A percentile compares a stretch with the other conserved stretches of the same genome.
These are phyloP conservation scores for Aspergillus mulundensis DNA, from an alignment of 495 filamentous ascomycete species.

Conservation along the genomic window DNA sequence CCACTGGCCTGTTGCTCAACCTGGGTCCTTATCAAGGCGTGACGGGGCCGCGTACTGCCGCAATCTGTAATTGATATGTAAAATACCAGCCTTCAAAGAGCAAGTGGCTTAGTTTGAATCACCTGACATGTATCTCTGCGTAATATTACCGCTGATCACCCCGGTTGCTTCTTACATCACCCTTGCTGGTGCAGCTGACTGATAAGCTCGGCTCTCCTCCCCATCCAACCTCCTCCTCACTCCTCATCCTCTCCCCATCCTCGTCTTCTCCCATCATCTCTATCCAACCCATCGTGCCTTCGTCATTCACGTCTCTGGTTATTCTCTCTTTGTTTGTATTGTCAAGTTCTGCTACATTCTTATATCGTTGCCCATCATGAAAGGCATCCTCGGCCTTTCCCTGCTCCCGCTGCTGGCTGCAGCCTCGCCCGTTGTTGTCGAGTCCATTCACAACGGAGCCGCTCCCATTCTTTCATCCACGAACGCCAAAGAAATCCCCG, in stretches of 20 bases:
- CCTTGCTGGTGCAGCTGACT: conserved; percentile 16
- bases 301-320: conserved; percentile 18
- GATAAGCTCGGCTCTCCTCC: conserved; percentile 21
- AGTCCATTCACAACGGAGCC: conserved; percentile 77
- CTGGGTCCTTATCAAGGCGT: conserved; percentile 4
- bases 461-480: conserved; percentile 84
- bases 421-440: conserved; percentile 72
- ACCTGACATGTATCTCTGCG: too few relatives aligned
- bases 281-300: conserved; percentile 15
- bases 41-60: conserved; percentile 5
- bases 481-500: conserved; percentile 71
- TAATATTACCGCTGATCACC: background rate
- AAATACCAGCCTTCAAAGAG: conserved; percentile 12
- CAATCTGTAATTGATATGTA: conserved; percentile 10
- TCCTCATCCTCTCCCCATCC: background rate
- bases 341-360: conserved; percentile 26
- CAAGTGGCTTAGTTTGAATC: conserved; percentile 12
- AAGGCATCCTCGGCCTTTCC: conserved; percentile 61
- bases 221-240: conserved; percentile 23
- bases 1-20: background rate
- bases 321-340: conserved; percentile 19
- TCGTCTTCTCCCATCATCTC: conserved; percentile 26
- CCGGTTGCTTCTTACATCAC: conserved; percentile 40
- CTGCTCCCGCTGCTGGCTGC: conserved; percentile 62
- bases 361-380: conserved; percentile 62